Percentiles rank a stretch among this genome's conserved stretches.
Conservation (phyloP, 148 eudicot species). For the Limonium bicolor region DNA sequence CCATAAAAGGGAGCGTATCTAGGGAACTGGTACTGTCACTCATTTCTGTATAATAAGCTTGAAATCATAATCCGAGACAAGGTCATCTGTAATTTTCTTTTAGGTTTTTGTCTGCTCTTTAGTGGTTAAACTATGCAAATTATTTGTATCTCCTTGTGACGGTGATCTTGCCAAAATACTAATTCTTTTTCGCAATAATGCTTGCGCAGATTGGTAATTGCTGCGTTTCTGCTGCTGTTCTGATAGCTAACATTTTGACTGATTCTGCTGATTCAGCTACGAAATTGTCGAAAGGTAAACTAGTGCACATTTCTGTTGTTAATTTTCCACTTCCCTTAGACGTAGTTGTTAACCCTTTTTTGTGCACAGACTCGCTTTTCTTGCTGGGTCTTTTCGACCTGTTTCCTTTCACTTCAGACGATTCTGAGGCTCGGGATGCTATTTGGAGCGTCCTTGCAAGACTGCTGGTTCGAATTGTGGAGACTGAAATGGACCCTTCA, state of each 20-base stretch:
- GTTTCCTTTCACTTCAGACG: conserved; percentile 70
- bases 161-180: no score
- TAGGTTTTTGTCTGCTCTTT: no score
- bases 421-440: conserved; percentile 67
- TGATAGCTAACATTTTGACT: conserved; percentile 70
- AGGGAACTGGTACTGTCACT: no score
- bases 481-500: conserved; percentile 34
- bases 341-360: conserved; percentile 7
- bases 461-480: conserved; percentile 28
- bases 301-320: background rate
- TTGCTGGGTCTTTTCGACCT: conserved; percentile 64
- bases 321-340: background rate
- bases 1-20: no score
- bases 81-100: no score
- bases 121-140: no score
- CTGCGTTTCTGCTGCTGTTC: conserved; percentile 78
- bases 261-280: conserved; percentile 45
- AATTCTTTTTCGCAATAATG: background rate
- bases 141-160: no score
- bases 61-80: no score
- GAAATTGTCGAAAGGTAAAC: conserved; percentile 61
- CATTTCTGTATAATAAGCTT: no score
- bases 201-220: conserved; percentile 62
- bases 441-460: conserved; percentile 69
- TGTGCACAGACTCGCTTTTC: conserved; percentile 38